A percentile compares a stretch with the other conserved stretches of the same genome.
phyloP scores from a whole-genome alignment of 768 basidiomycete species.

The Macrolepiota dolichaula region DNA sequence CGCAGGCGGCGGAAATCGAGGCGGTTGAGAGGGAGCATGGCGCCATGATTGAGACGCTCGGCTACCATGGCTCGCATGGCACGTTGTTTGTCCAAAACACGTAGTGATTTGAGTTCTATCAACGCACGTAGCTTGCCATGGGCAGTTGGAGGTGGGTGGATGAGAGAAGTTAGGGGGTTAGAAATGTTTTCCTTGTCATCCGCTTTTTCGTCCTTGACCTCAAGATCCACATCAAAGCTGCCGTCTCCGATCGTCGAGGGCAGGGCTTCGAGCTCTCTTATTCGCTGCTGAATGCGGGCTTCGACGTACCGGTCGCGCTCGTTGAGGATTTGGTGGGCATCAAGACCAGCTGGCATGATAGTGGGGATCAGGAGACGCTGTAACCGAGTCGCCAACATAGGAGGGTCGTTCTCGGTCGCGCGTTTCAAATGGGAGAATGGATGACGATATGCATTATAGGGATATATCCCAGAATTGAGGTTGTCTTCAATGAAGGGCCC shows the following conservation, averaged over 20 bases:
- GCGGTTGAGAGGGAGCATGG: conserved; percentile 87
- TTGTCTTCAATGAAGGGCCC: conserved; percentile 80
- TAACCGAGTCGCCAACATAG: conserved; percentile 65
- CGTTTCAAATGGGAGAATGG: conserved; percentile 82
- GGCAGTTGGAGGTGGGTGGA: conserved; percentile 58
- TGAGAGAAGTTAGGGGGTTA: conserved; percentile 30
- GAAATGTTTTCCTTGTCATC: conserved; percentile 41
- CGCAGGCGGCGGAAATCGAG: conserved; percentile 85
- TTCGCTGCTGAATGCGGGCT: conserved; percentile 83
- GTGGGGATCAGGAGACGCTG: conserved; percentile 85
- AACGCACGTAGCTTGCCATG: conserved; percentile 85
- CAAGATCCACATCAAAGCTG: conserved; percentile 47
- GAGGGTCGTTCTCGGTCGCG: conserved; percentile 53
- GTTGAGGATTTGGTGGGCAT: conserved; percentile 86
- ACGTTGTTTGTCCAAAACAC: conserved; percentile 90
- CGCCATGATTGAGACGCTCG: conserved; percentile 82
- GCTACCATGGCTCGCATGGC: conserved; percentile 81
- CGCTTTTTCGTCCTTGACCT: conserved; percentile 33
- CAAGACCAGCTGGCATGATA: conserved; percentile 87
- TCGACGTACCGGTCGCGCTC: conserved; percentile 93
- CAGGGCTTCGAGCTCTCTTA: conserved; percentile 79
- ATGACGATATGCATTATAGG: conserved; percentile 86
- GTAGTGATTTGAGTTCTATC: conserved; percentile 90
- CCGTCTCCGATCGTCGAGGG: conserved; percentile 81
- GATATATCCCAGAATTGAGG: conserved; percentile 77